Base-by-base conservation (phyloP, 2,329 filamentous ascomycete genomes). In the Pseudogymnoascus sp. region DNA sequence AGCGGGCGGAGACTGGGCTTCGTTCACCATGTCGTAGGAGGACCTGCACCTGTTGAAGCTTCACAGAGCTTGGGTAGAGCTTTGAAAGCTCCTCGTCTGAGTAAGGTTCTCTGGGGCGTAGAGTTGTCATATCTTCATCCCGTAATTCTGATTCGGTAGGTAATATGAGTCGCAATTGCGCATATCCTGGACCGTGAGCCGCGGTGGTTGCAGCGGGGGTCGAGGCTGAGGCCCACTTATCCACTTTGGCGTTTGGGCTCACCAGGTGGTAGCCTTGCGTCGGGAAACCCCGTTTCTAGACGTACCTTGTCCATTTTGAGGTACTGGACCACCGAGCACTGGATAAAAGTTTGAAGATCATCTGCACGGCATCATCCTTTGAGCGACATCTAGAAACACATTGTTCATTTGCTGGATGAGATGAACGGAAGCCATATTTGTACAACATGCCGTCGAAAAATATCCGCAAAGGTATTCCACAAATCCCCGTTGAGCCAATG, bases 41-140 rank as follows among this genome's bases (percentile, higher is more conserved):
- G 68, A 97, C 81, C 77, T 99, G 94, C 58, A 97, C 94, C 63
- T 94, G 84, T 72, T 94, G 89, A 35, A 99, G 84, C 72, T 93
- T 82, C 62, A 99, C 80, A 47, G 82, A 79, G 61, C 85, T 76
- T 1, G 94, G 94, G 76, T 97, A 99, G 62, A 97, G 85, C 69
- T 79, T 78, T 43, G 81, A 79, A 58, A 97, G 83, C 80, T 97
- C 92, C 63, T 90, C 86, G 66, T 86, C 77, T 47, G 87, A 86
- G 77, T 97, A 97, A 0, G 90, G 85, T 61, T 82, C 78, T 62
- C 90, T 84, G 57, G 90, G 90, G 47, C 81, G 76, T 47, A 96
- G 81, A 39, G 87, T 87, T 11, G 92, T 89, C 93, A 97, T 97
- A 22, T 34, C n/a, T 43, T 32, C 22, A 28, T 37, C n/a, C 25